Conservation (phyloP, 495 filamentous ascomycete genomes). For the Neurospora tetraspora region DNA sequence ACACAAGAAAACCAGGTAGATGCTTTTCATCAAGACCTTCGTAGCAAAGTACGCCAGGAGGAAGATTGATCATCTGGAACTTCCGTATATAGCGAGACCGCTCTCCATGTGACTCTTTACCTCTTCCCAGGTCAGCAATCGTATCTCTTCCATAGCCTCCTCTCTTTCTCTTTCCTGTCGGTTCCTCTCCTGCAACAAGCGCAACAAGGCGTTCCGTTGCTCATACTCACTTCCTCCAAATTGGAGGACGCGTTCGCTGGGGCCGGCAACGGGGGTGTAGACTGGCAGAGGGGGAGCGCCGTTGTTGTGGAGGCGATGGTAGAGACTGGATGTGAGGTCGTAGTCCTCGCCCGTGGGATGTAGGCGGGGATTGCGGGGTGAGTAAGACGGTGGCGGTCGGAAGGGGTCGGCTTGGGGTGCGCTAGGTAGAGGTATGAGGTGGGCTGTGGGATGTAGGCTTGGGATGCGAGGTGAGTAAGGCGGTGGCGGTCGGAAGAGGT, state of each 20-base stretch:
- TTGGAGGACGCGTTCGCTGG: not conserved
- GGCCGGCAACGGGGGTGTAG: not conserved
- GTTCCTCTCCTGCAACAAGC: not conserved
- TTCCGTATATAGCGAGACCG: too few relatives aligned
- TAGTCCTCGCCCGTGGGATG: not conserved
- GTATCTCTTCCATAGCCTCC: not conserved
- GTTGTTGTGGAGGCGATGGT: not conserved
- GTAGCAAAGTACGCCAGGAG: too few relatives aligned
- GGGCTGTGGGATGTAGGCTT: not conserved
- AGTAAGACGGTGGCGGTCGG: not conserved
- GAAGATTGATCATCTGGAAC: too few relatives aligned
- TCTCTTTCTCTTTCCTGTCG: not conserved
- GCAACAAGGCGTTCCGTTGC: not conserved
- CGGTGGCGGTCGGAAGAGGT: not conserved
- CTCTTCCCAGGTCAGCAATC: too few relatives aligned
- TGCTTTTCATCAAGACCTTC: too few relatives aligned
- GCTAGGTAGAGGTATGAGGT: too few relatives aligned
- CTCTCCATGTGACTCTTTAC: not conserved
- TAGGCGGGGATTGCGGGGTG: not conserved
- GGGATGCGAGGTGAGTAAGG: not conserved
- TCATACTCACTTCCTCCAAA: not conserved
- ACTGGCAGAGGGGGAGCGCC: not conserved
- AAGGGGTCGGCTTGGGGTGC: not conserved
- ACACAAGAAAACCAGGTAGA: too few relatives aligned
- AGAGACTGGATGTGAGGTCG: not conserved